Conservation (phyloP, 179 eudicot species). For the Gypsophila paniculata region DNA sequence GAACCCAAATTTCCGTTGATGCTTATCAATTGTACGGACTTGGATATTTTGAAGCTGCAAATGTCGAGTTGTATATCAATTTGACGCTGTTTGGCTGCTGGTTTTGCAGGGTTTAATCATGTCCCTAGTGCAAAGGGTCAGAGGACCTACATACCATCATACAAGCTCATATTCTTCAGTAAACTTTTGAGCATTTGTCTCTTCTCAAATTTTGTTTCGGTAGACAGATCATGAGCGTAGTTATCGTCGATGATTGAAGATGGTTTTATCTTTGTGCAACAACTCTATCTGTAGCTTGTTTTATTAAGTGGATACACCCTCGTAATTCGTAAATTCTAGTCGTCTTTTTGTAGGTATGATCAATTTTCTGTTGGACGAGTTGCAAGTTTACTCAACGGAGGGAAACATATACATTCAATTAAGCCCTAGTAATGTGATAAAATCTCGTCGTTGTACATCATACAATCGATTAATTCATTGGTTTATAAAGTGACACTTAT, state of each 20-base stretch:
- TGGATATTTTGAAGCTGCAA: background rate
- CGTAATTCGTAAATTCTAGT: no score
- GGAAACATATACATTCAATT: no score
- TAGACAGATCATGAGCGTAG: background rate
- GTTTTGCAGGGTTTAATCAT: slow-evolving; percentile 50
- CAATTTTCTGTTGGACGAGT: no score
- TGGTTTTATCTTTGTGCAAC: background rate
- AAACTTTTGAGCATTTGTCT: slow-evolving; percentile 45
- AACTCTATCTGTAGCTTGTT: no score
- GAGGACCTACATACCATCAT: slow-evolving; percentile 69
- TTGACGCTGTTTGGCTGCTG: background rate
- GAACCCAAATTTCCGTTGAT: slow-evolving; percentile 2
- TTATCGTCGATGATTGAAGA: slow-evolving; percentile 16
- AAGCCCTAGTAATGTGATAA: no score
- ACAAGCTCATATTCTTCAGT: slow-evolving; percentile 81
- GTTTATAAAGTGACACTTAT: no score
- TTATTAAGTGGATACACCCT: no score
- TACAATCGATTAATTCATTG: no score
- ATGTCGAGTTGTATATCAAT: slow-evolving; percentile 3
- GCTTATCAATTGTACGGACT: background rate
- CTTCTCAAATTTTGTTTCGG: background rate
- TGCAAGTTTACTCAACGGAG: no score
- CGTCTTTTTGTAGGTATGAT: no score
- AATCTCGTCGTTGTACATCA: no score
- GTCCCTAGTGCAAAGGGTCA: slow-evolving; percentile 55